Evolutionary conservation across 2,329 filamentous ascomycete genomes (phyloP).

Genomic region (Neofusicoccum laricinum): DNA sequence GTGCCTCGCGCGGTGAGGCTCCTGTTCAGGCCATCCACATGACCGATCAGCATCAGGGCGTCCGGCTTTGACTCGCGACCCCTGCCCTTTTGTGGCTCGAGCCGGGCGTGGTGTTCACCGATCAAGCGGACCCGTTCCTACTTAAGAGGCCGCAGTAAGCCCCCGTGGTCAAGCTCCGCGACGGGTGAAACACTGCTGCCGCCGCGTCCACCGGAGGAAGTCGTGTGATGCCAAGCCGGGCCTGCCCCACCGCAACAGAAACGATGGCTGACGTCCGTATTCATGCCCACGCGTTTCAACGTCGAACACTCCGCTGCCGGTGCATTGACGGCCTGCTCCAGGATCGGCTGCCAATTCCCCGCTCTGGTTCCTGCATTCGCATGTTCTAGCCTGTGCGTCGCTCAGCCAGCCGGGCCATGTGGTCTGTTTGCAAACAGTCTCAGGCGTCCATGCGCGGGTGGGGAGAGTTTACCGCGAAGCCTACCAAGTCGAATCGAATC

Average conservation of each 20-base stretch:
- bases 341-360: background rate
- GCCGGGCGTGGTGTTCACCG: background rate
- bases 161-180: constrained; percentile 1
- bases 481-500: background rate
- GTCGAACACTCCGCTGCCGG: background rate
- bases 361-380: background rate
- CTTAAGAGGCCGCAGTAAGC: background rate
- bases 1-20: background rate
- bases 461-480: background rate
- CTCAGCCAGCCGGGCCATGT: background rate
- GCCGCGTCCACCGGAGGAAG: background rate
- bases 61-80: background rate
- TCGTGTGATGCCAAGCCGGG: background rate
- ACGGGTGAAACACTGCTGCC: background rate
- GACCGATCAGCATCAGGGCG: background rate
- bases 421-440: background rate
- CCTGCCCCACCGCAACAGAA: background rate
- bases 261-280: background rate
- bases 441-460: background rate
- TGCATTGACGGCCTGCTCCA: background rate
- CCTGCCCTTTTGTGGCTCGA: background rate
- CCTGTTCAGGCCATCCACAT: background rate
- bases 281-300: constrained; percentile 7
- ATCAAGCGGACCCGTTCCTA: background rate
- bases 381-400: background rate